Evolutionary conservation across 1,284 basidiomycete species (phyloP).

Genomic region (Marasmius tenuissimus): DNA sequence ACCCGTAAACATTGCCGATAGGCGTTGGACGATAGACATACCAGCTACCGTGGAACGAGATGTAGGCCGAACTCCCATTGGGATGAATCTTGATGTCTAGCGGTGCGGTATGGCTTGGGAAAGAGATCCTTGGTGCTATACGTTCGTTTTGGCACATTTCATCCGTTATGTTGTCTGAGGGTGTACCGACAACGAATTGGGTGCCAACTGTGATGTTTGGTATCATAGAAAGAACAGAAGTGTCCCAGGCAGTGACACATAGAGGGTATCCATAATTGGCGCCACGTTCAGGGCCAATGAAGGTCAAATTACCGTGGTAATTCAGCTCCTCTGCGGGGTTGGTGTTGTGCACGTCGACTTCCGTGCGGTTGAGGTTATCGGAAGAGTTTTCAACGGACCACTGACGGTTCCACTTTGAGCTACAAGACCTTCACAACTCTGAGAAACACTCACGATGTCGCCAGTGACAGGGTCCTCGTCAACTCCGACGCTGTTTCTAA

Average conservation of each 20-base stretch:
- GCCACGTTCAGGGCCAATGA: background rate
- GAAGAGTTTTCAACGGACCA: slow-evolving; percentile 2
- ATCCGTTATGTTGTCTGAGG: background rate
- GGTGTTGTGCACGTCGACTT: slow-evolving; percentile 1
- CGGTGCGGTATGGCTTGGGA: background rate
- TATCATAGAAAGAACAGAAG: background rate
- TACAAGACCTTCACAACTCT: background rate
- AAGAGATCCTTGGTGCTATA: background rate
- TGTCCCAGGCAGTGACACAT: background rate
- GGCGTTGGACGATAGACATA: background rate
- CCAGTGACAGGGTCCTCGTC: background rate
- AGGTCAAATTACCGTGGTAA: background rate
- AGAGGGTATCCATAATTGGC: slow-evolving; percentile 5
- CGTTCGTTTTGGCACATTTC: background rate
- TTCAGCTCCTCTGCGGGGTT: slow-evolving; percentile 3
- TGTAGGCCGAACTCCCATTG: background rate
- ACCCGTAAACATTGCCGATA: background rate
- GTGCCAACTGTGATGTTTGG: background rate
- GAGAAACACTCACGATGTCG: background rate
- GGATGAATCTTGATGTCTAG: background rate
- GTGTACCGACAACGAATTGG: background rate
- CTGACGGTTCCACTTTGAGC: background rate
- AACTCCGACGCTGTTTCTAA: background rate
- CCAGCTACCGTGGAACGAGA: background rate
- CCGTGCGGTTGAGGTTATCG: background rate